Percentiles rank a stretch among this genome's conserved stretches.
Conservation (phyloP, 257 asterid genomes). For the Solanum bulbocastanum region DNA sequence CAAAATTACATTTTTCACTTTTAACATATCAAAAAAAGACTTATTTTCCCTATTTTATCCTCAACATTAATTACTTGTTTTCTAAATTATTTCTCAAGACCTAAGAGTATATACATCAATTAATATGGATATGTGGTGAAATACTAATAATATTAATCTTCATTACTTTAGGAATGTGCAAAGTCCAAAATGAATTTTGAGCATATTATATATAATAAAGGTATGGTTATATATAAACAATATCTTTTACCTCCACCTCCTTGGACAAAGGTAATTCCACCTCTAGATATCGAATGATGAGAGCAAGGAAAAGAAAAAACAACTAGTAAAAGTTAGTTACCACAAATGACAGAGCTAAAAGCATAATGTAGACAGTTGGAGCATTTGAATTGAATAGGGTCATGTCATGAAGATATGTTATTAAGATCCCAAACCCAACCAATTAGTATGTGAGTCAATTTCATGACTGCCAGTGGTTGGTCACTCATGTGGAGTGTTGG, state of each 20-base stretch:
- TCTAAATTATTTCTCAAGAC: not conserved
- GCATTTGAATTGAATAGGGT: not conserved
- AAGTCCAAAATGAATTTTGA: too few species aligned
- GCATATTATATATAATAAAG: too few species aligned
- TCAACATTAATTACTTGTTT: not conserved
- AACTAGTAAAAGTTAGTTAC: not conserved
- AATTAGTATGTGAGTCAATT: not conserved
- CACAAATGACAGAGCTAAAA: not conserved
- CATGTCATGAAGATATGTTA: not conserved
- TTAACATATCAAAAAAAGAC: too few species aligned
- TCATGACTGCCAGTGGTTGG: not conserved
- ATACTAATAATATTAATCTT: too few species aligned
- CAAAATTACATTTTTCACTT: too few species aligned
- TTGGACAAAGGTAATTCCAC: not conserved
- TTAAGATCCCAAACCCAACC: not conserved
- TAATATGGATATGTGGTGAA: not conserved
- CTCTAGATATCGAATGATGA: too few species aligned
- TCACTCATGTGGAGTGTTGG: not conserved
- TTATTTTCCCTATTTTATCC: not conserved
- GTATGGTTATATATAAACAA: not conserved
- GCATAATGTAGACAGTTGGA: not conserved
- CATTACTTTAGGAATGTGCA: not conserved
- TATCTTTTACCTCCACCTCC: not conserved
- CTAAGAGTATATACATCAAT: too few species aligned
- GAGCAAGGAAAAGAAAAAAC: not conserved